Conservation (phyloP, 768 basidiomycete genomes). For the Hygrophoropsis aurantiaca region DNA sequence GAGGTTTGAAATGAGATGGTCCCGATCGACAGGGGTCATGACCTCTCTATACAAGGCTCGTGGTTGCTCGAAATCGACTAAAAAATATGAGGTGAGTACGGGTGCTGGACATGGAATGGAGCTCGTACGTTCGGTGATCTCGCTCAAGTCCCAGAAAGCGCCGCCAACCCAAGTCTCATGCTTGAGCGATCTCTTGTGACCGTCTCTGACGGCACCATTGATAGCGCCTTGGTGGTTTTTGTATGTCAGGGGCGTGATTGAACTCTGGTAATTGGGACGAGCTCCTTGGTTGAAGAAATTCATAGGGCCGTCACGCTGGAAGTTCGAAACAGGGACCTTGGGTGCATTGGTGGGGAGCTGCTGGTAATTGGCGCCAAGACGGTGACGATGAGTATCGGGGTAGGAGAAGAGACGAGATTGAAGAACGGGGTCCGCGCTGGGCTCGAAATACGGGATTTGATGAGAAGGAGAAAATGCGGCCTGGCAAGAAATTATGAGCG, state of each 20-base stretch:
- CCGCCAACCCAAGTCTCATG: constrained; percentile 80
- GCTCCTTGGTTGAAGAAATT: constrained; percentile 76
- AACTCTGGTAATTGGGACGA: constrained; percentile 87
- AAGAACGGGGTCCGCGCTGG: constrained; percentile 88
- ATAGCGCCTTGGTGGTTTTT: constrained; percentile 44
- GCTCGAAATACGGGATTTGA: constrained; percentile 83
- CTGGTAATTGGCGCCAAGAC: constrained; percentile 78
- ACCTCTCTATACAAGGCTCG: constrained; percentile 67
- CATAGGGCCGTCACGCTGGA: constrained; percentile 84
- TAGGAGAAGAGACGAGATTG: constrained; percentile 96
- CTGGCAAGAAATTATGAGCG: constrained; percentile 26
- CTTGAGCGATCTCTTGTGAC: constrained; percentile 31
- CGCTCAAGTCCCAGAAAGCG: constrained; percentile 66
- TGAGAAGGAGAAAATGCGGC: constrained; percentile 89
- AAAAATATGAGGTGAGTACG: background rate
- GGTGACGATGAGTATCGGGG: constrained; percentile 84
- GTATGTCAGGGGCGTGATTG: constrained; percentile 72
- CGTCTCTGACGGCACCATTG: constrained; percentile 42
- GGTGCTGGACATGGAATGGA: background rate
- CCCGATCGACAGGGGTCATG: constrained; percentile 59
- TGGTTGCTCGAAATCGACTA: constrained; percentile 86
- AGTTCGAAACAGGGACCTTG: constrained; percentile 73
- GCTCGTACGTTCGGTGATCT: constrained; percentile 76
- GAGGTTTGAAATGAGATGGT: constrained; percentile 67
- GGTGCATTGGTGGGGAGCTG: constrained; percentile 89